Evolutionary conservation across 2,329 filamentous ascomycete genomes (phyloP).

Genomic region (Trichophyton verrucosum): DNA sequence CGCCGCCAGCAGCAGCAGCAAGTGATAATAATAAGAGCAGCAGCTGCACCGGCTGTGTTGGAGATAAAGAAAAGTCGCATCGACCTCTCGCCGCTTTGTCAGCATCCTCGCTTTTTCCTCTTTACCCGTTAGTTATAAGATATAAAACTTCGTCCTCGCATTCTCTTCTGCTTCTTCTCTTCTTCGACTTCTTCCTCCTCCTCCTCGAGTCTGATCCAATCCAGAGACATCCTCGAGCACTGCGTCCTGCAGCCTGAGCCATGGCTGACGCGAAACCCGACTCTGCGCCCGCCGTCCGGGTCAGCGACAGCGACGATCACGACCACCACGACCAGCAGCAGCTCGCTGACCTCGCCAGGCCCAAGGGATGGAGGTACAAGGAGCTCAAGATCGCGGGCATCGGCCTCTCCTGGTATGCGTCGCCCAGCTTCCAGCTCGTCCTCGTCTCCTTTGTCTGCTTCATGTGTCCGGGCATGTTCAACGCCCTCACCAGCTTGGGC

Average conservation of each 20-base stretch:
- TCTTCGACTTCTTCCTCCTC: neutral
- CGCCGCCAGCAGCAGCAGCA: no score
- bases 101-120: neutral
- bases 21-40: no score
- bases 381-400: constrained; percentile 42
- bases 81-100: neutral
- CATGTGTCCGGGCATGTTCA: constrained; percentile 62
- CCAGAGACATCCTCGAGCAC: neutral
- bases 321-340: neutral
- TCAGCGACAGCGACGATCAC: neutral
- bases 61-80: neutral
- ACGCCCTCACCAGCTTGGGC: constrained; percentile 53
- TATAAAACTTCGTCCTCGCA: neutral
- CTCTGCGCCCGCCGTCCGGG: neutral
- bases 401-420: constrained; percentile 56
- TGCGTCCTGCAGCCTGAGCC: neutral
- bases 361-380: neutral
- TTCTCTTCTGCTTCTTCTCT: neutral
- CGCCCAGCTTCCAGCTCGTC: constrained; percentile 57
- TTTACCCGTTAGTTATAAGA: neutral
- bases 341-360: neutral
- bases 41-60: no score
- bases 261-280: constrained; percentile 1
- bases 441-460: constrained; percentile 62
- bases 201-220: neutral